A percentile compares a stretch with the other conserved stretches of the same genome.
Conservation (phyloP, 345 rosid species). For the Eucalyptus erythrocorys region DNA sequence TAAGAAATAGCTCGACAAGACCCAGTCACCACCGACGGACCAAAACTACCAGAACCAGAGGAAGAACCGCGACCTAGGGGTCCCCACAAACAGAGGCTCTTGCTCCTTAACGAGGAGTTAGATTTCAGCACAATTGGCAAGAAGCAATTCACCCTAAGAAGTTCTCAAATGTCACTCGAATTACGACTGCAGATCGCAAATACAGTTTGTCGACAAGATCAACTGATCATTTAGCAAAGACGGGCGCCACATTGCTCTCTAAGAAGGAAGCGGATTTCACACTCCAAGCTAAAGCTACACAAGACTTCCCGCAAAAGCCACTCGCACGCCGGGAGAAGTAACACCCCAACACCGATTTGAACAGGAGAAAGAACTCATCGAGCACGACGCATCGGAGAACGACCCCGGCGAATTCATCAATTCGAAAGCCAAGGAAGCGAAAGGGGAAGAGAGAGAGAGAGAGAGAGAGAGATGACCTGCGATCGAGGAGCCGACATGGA, state of each 20-base stretch:
- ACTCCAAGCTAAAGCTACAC: neutral
- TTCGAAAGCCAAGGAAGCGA: neutral
- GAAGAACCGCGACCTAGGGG: neutral
- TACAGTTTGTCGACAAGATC: neutral
- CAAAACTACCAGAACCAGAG: neutral
- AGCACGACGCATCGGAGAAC: neutral
- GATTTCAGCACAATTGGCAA: neutral
- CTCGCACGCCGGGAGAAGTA: neutral
- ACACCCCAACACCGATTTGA: neutral
- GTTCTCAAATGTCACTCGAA: neutral
- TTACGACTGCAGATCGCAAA: neutral
- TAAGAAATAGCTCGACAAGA: neutral
- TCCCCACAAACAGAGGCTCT: neutral
- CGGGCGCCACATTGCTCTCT: neutral
- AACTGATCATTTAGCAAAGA: neutral
- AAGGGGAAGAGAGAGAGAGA: neutral
- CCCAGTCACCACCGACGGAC: neutral
- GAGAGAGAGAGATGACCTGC: slow-evolving; percentile 26
- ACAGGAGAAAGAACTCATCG: neutral
- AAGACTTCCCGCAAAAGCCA: neutral
- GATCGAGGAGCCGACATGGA: slow-evolving; percentile 69
- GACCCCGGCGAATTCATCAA: neutral
- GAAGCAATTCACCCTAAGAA: neutral
- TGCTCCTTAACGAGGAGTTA: neutral
- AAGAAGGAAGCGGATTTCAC: neutral